Base-by-base conservation (phyloP, 2,329 filamentous ascomycete genomes). In the Bipolaris cookei region DNA sequence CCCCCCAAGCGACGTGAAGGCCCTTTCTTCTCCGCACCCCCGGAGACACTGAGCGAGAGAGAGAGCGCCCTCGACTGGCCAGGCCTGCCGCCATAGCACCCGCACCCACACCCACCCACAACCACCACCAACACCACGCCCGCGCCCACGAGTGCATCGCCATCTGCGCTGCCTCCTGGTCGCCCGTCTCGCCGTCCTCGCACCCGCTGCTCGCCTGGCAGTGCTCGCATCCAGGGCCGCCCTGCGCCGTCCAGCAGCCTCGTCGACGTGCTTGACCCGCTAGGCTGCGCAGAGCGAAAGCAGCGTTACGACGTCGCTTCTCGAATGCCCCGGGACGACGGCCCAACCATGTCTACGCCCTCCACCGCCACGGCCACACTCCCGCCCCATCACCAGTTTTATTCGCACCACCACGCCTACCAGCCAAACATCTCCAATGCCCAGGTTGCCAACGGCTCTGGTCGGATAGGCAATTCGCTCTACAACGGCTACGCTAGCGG, bases 321-420 rank as follows among this genome's bases (percentile, higher is more conserved):
- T 59, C 59, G 60, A 60, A 61, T 66, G 65, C 67, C 70, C 52
- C 51, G 63, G 50, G 58, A 52, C 66, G 58, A 57, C 59, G 56
- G 47, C 51, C 21, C 49, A 51, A 67, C 67, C 63, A 79, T 79
- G 77, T 78, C 76, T 63, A 79, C 77, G 56, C 77, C 77, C 55
- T 78, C 76, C 45, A 79, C 77, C 10, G 77, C 76, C 56, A 79
- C 77, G 54, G 77, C 76, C 51, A 77, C 76, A 34, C 74, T 78
- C 47, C 71, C 75, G 54, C 72, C 73, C 55, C 76, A 76, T 65
- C 76, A 76, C 58, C 74, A 75, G 56, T 75, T 74, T 59, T 77
- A 76, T 72, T 66, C 75, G 61, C 77, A 77, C 70, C 76, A 77
- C 62, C 72, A 76, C 56, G 51, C 66, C 38, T 76, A 75, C 63